Percentiles rank a stretch among this genome's conserved stretches.
Evolutionary conservation across 2,329 filamentous ascomycete species (phyloP).

Genomic region (Shiraia sp.): DNA sequence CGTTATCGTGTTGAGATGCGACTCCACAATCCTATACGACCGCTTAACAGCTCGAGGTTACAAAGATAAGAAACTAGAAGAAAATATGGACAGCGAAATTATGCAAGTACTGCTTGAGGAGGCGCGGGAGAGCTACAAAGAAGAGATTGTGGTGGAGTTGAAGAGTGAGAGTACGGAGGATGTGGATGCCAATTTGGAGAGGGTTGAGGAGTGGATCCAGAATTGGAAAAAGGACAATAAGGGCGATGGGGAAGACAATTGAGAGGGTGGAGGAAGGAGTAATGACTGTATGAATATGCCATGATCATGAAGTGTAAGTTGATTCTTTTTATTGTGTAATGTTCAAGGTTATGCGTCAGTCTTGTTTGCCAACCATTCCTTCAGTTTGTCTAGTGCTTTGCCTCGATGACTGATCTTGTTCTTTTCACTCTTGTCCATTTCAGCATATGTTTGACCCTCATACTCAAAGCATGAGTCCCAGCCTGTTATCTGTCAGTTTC

Average conservation of each 20-base stretch:
- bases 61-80: slow-evolving; percentile 83
- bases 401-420: slow-evolving; percentile 92
- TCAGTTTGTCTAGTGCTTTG: slow-evolving; percentile 84
- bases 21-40: slow-evolving; percentile 82
- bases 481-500: slow-evolving; percentile 56
- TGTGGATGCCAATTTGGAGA: slow-evolving; percentile 84
- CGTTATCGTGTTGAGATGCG: slow-evolving; percentile 84
- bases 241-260: slow-evolving; percentile 21
- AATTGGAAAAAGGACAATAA: slow-evolving; percentile 76
- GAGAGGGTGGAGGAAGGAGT: not conserved
- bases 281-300: not conserved
- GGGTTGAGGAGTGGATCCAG: slow-evolving; percentile 79
- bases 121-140: slow-evolving; percentile 82
- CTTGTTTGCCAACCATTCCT: slow-evolving; percentile 71
- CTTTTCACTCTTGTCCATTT: slow-evolving; percentile 88
- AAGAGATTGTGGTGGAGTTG: slow-evolving; percentile 87
- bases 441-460: slow-evolving; percentile 83
- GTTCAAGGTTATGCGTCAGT: slow-evolving; percentile 18
- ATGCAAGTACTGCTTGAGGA: slow-evolving; percentile 94
- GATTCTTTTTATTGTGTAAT: slow-evolving; percentile 1
- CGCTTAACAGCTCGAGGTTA: slow-evolving; percentile 79
- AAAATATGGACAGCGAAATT: slow-evolving; percentile 96
- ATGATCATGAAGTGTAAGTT: slow-evolving; percentile 7
- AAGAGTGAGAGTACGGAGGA: slow-evolving; percentile 83
- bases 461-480: slow-evolving; percentile 98